Percentiles rank a stretch among this genome's conserved stretches.
These are phyloP conservation scores for Podospora pseudopauciseta DNA, from an alignment of 495 filamentous ascomycete genomes.

Conservation along the genomic window DNA sequence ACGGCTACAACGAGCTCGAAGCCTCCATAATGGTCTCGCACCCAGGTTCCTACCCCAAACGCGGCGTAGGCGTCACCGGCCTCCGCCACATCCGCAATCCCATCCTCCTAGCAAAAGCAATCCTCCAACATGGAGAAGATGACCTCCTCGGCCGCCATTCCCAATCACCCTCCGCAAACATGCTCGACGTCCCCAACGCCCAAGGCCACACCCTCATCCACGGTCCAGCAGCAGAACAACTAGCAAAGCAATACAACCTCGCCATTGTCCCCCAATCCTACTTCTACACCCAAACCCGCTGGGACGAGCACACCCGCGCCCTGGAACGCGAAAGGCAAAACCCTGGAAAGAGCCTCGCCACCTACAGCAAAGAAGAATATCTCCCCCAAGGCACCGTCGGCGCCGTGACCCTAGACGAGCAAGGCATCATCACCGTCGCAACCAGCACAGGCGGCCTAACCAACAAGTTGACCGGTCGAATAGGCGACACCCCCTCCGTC, in stretches of 20 bases:
- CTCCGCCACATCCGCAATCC: slow-evolving; percentile 73
- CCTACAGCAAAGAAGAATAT: slow-evolving; percentile 55
- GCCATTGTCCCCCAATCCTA: slow-evolving; percentile 65
- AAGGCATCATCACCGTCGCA: slow-evolving; percentile 70
- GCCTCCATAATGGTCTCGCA: slow-evolving; percentile 83
- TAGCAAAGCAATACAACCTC: slow-evolving; percentile 63
- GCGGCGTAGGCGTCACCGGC: slow-evolving; percentile 71
- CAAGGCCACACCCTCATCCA: slow-evolving; percentile 67
- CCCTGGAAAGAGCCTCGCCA: slow-evolving; percentile 24
- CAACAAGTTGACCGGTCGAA: slow-evolving; percentile 79
- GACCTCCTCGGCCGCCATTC: slow-evolving; percentile 33
- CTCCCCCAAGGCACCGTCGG: slow-evolving; percentile 82
- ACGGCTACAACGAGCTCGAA: slow-evolving; percentile 82
- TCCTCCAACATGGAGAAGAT: slow-evolving; percentile 60
- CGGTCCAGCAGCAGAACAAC: slow-evolving; percentile 60
- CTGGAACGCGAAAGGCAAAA: slow-evolving; percentile 51
- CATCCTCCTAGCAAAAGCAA: slow-evolving; percentile 66
- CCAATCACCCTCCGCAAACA: slow-evolving; percentile 30
- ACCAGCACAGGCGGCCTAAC: slow-evolving; percentile 87
- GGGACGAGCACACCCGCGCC: slow-evolving; percentile 76
- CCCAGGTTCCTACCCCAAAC: slow-evolving; percentile 57
- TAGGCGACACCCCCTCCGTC: slow-evolving; percentile 83
- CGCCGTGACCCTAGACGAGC: slow-evolving; percentile 69
- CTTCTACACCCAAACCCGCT: slow-evolving; percentile 74
- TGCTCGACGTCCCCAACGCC: slow-evolving; percentile 43